A percentile compares a stretch with the other conserved stretches of the same genome.
Evolutionary conservation across 2,329 filamentous ascomycete species (phyloP).

Genomic region (Penicillium fuscoglaucum): DNA sequence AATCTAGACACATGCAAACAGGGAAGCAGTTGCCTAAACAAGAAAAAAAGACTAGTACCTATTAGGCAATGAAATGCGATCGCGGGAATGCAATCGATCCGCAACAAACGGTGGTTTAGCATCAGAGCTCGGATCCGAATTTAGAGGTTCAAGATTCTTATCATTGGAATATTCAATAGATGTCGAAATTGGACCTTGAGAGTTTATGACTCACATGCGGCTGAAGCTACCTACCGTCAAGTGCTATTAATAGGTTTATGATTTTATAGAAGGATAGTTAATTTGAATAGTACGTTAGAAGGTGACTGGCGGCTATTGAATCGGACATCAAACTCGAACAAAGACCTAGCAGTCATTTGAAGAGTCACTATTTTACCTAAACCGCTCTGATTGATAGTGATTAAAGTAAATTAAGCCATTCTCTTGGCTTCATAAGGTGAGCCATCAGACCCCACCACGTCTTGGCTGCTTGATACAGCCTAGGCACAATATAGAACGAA

Average conservation of each 20-base stretch:
- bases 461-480: neutral
- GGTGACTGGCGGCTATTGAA: neutral
- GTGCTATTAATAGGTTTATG: neutral
- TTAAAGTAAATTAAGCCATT: conserved; percentile 3
- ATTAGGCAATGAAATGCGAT: neutral
- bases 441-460: neutral
- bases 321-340: neutral
- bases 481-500: neutral
- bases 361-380: neutral
- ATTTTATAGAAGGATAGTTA: neutral
- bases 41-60: neutral
- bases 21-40: neutral
- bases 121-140: neutral
- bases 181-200: neutral
- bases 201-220: neutral
- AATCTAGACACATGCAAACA: neutral
- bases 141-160: neutral
- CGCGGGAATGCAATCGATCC: neutral
- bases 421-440: neutral
- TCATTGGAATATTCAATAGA: neutral
- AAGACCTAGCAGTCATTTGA: neutral
- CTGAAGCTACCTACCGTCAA: neutral
- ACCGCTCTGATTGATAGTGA: neutral
- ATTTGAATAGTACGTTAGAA: neutral
- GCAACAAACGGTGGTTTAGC: neutral